Base-by-base conservation (phyloP, 2,329 filamentous ascomycete species). In the Apiospora hydei region DNA sequence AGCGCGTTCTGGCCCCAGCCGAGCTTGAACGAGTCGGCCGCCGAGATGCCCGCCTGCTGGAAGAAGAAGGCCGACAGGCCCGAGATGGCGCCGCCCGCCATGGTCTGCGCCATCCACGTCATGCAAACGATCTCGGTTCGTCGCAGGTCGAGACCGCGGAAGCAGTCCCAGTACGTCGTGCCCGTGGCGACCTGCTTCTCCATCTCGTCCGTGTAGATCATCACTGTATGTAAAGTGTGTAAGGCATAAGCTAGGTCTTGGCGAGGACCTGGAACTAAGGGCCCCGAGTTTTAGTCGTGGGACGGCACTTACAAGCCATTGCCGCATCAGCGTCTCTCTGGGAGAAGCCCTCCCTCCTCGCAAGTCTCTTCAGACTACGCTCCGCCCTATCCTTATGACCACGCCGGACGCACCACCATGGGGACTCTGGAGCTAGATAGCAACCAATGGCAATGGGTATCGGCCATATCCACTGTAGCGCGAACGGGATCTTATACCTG, bases 381-480 rank as follows among this genome's bases (percentile, higher is more conserved):
- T 51, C 49, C 14, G 83, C 82, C 14, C 78, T 78, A 2, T 79
- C 77, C n/a, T 77, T 71, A 26, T 77, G 75, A 1, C 78, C 72
- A 2, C 46, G 71, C 11, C 72, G 41, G 3, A 73, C 70, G 24
- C 71, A 67, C 43, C 69, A 73, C 72, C 72, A 73, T 3, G 72
- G 72, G 1, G 72, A 73, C 43, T 73, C 72, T 26, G 72, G 72
- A 4, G 72, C 72, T 5, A 73, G 16, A 11, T 51, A 47, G 8
- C 64, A 70, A 13, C 51, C 70, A n/a, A 71, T 69, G 30, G 69
- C 70, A 41, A 73, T 70, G 10, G 72, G 72, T 2, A 81, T 74
- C 0, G 81, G 80, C 78, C 81, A 84, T 1, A 81, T 72, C 83
- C 83, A 85, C 76, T 84, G 82, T 7, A 84, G 66, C 0, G 78